A percentile compares a stretch with the other conserved stretches of the same genome.
phyloP scores from a whole-genome alignment of 176 grass and related monocot genomes.

The Eragrostis curvula region DNA sequence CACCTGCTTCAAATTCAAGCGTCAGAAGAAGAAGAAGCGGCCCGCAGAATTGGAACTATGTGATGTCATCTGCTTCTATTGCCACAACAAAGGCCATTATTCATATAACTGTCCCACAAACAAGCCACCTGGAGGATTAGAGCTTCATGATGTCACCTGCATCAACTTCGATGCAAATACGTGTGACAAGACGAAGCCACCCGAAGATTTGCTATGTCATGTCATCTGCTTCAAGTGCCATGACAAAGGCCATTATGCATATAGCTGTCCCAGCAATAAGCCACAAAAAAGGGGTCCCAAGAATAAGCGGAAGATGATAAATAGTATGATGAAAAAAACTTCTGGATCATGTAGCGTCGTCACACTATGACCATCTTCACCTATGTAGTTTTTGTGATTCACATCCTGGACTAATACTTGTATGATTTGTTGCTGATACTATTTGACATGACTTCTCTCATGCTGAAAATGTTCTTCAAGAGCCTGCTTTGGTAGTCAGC shows the following conservation, averaged over 20 bases:
- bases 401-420: background rate
- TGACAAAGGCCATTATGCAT: background rate
- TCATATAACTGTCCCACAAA: background rate
- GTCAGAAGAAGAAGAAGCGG: background rate
- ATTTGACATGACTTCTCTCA: constrained; percentile 1
- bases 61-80: constrained; percentile 4
- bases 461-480: constrained; percentile 34
- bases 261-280: background rate
- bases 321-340: background rate
- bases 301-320: background rate
- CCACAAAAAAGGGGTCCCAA: background rate
- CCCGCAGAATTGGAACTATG: background rate
- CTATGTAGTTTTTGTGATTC: background rate
- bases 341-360: background rate
- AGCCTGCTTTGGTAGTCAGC: constrained; percentile 19
- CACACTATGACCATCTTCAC: background rate
- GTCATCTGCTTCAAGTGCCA: constrained; percentile 13
- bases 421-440: background rate
- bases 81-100: constrained; percentile 14
- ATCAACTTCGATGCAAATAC: background rate
- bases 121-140: background rate
- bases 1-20: no score
- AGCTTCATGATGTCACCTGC: background rate
- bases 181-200: background rate
- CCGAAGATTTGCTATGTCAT: background rate